Percentiles rank a stretch among this genome's conserved stretches.
Evolutionary conservation across 2,329 filamentous ascomycete genomes (phyloP).

Genomic region (Colletotrichum camelliae): DNA sequence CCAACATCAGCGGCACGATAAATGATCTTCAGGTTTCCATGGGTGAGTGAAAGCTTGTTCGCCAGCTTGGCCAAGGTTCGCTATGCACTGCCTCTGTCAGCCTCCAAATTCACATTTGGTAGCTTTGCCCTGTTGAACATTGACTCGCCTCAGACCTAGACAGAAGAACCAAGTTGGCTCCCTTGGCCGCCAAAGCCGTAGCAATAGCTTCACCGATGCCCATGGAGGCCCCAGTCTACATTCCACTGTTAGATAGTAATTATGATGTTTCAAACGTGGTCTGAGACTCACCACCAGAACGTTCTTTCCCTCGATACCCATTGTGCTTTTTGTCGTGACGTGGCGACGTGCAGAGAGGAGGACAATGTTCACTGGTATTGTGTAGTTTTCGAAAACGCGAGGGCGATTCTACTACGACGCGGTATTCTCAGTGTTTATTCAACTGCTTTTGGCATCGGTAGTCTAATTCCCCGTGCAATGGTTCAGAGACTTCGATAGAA

Average conservation of each 20-base stretch:
- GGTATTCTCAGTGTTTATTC: neutral
- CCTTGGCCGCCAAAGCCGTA: constrained; percentile 37
- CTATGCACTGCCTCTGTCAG: neutral
- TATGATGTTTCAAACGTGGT: neutral
- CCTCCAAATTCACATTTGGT: neutral
- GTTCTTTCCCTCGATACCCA: neutral
- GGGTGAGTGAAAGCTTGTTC: constrained; percentile 22
- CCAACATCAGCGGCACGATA: constrained; percentile 32
- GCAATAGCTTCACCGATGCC: constrained; percentile 52
- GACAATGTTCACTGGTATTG: neutral
- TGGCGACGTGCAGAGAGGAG: no score
- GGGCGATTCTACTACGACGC: neutral
- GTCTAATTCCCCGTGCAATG: neutral
- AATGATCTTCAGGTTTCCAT: constrained; percentile 2
- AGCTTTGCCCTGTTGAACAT: neutral
- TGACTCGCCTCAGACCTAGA: constrained; percentile 36
- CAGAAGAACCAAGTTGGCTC: constrained; percentile 47
- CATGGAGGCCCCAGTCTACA: constrained; percentile 45
- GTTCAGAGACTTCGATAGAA: neutral
- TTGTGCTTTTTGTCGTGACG: neutral
- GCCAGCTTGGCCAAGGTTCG: constrained; percentile 27
- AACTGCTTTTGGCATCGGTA: neutral
- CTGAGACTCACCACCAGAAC: neutral
- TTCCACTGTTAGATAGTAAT: neutral
- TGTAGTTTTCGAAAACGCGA: neutral